Evolutionary conservation across 2,329 filamentous ascomycete genomes (phyloP).

Genomic region (Simplicillium sp.): DNA sequence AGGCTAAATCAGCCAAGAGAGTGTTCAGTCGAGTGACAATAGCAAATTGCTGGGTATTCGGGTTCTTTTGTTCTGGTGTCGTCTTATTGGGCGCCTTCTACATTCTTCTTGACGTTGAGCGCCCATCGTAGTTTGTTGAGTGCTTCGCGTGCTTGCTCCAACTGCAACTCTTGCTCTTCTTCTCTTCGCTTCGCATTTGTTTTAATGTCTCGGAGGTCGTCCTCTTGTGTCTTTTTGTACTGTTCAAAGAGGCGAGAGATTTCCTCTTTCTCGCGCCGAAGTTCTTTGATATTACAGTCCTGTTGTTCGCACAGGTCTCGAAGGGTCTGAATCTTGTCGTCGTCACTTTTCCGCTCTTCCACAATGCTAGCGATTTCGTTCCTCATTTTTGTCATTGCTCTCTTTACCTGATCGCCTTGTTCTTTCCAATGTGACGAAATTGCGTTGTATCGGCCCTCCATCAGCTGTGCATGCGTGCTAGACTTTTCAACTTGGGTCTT

Average conservation of each 20-base stretch:
- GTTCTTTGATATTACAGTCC: slow-evolving; percentile 54
- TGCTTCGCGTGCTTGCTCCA: slow-evolving; percentile 50
- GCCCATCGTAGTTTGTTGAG: slow-evolving; percentile 65
- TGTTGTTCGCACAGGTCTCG: slow-evolving; percentile 66
- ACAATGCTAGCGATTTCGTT: slow-evolving; percentile 45
- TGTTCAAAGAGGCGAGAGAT: slow-evolving; percentile 50
- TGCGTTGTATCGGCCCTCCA: slow-evolving; percentile 61
- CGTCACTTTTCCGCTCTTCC: slow-evolving; percentile 47
- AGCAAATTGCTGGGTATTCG: too few relatives aligned
- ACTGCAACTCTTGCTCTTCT: slow-evolving; percentile 47
- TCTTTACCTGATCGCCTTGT: slow-evolving; percentile 52
- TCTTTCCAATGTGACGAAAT: slow-evolving; percentile 59
- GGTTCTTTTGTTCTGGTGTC: not conserved
- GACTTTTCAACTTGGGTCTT: slow-evolving; percentile 58
- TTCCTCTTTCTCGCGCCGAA: slow-evolving; percentile 51
- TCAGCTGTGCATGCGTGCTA: slow-evolving; percentile 52
- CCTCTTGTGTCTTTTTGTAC: slow-evolving; percentile 57
- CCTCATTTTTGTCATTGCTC: slow-evolving; percentile 37
- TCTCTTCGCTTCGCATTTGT: slow-evolving; percentile 46
- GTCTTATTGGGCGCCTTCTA: slow-evolving; percentile 41
- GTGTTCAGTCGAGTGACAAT: too few relatives aligned
- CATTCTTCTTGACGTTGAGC: slow-evolving; percentile 54
- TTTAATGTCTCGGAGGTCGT: slow-evolving; percentile 51
- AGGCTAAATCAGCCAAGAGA: too few relatives aligned
- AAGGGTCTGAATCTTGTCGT: slow-evolving; percentile 53